Evolutionary conservation across 495 filamentous ascomycete genomes (phyloP).

Genomic region (Parachaetomium inaequale): DNA sequence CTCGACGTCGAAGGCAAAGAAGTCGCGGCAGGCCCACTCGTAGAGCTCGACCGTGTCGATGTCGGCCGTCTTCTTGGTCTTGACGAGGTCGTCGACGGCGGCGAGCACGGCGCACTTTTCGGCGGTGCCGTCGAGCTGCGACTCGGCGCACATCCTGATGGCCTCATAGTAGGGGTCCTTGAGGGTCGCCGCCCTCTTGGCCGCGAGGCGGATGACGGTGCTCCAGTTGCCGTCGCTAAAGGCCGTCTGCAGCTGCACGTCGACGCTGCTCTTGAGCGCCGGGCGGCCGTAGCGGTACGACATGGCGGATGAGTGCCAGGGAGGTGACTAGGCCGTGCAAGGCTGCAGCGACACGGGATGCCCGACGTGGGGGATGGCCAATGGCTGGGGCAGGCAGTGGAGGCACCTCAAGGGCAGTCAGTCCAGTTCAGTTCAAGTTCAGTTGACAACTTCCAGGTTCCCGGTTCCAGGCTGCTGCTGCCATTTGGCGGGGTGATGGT

Average conservation of each 20-base stretch:
- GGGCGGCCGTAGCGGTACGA: slow-evolving; percentile 29
- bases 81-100: slow-evolving; percentile 38
- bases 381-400: not conserved
- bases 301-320: slow-evolving; percentile 18
- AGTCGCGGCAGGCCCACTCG: slow-evolving; percentile 37
- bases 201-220: slow-evolving; percentile 40
- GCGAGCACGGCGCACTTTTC: slow-evolving; percentile 35
- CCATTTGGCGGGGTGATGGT: slow-evolving; percentile 12
- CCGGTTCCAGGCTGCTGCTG: too few species aligned
- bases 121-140: slow-evolving; percentile 39
- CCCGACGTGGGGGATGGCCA: not conserved
- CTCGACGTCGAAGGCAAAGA: slow-evolving; percentile 28
- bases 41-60: slow-evolving; percentile 43
- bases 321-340: not conserved
- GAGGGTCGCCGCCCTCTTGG: slow-evolving; percentile 38
- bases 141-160: slow-evolving; percentile 44
- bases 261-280: slow-evolving; percentile 38
- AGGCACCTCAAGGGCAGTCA: too few species aligned
- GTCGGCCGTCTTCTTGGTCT: slow-evolving; percentile 38
- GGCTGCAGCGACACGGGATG: not conserved
- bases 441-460: not conserved
- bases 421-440: not conserved
- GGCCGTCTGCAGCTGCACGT: slow-evolving; percentile 38
- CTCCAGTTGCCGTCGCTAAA: slow-evolving; percentile 45
- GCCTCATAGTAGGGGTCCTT: slow-evolving; percentile 48